Evolutionary conservation across 106 monocot genomes (phyloP).

Genomic region (Hemerocallis citrina): DNA sequence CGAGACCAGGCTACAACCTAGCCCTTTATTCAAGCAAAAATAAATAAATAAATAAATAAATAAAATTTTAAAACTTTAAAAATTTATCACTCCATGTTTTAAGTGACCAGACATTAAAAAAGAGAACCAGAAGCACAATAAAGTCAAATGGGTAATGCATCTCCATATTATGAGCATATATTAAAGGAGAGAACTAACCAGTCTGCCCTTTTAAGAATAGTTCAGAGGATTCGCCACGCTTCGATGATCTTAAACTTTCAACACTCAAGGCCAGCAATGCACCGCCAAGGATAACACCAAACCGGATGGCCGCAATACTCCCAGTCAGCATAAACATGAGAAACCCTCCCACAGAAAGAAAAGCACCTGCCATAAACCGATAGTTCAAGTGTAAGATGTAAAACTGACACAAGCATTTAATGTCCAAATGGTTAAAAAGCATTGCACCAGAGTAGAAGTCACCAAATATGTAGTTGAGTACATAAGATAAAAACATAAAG

Average conservation of each 20-base stretch:
- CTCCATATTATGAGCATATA: slow-evolving; percentile 1
- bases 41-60: too few species aligned
- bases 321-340: slow-evolving; percentile 83
- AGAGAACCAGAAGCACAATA: background rate
- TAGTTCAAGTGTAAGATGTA: background rate
- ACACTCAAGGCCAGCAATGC: slow-evolving; percentile 54
- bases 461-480: background rate
- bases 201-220: slow-evolving; percentile 66
- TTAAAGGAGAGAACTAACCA: slow-evolving; percentile 39
- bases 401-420: background rate
- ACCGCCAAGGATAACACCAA: slow-evolving; percentile 78
- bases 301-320: slow-evolving; percentile 71
- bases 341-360: slow-evolving; percentile 73
- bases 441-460: background rate
- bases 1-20: too few species aligned
- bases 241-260: slow-evolving; percentile 68
- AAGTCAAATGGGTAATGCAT: background rate
- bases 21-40: too few species aligned
- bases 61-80: too few species aligned
- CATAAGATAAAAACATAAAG: background rate
- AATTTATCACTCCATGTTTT: too few species aligned
- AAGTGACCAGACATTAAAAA: too few species aligned
- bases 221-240: slow-evolving; percentile 36
- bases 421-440: background rate
- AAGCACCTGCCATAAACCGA: background rate